A percentile compares a stretch with the other conserved stretches of the same genome.
These are phyloP conservation scores for Leishmania amazonensis DNA, from an alignment of 208 protist species.

Conservation along the genomic window DNA sequence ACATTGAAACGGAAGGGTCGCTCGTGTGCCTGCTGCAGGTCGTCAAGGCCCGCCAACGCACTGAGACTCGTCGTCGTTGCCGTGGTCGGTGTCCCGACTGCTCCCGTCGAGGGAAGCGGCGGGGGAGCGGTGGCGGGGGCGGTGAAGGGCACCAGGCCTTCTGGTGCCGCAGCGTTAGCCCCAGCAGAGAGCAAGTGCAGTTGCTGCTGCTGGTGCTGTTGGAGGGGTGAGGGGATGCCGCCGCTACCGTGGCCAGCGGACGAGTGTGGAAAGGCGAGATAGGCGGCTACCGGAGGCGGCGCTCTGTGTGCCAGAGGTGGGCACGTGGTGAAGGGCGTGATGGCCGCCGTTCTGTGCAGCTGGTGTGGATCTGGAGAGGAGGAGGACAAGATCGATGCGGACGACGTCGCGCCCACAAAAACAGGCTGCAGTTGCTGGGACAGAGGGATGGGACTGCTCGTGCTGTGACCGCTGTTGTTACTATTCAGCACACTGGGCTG, in stretches of 20 bases:
- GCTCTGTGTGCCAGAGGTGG: constrained; percentile 2
- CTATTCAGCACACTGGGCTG: background rate
- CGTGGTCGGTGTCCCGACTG: background rate
- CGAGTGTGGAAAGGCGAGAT: constrained; percentile 8
- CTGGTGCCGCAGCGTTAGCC: constrained; percentile 5
- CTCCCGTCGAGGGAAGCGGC: background rate
- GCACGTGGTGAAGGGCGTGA: constrained; percentile 5
- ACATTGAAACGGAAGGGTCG: constrained; percentile 33
- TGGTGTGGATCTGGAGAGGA: constrained; percentile 6
- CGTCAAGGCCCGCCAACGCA: constrained; percentile 13
- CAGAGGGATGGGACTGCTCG: background rate
- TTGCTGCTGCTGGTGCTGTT: constrained; percentile 16
- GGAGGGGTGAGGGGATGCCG: constrained; percentile 2
- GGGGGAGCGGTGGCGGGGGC: constrained; percentile 4
- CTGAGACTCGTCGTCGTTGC: background rate
- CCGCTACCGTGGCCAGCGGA: background rate
- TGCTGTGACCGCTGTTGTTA: constrained; percentile 14
- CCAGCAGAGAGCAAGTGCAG: constrained; percentile 11
- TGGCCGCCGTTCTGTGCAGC: constrained; percentile 5
- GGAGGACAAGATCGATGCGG: background rate
- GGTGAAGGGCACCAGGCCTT: constrained; percentile 1
- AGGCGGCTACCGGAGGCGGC: constrained; percentile 5
- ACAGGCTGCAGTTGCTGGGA: background rate
- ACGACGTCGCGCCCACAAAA: background rate
- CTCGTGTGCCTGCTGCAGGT: constrained; percentile 21